A percentile compares a stretch with the other conserved stretches of the same genome.
phyloP scores from a whole-genome alignment of 768 basidiomycete species.

The Naematelia encephala region DNA sequence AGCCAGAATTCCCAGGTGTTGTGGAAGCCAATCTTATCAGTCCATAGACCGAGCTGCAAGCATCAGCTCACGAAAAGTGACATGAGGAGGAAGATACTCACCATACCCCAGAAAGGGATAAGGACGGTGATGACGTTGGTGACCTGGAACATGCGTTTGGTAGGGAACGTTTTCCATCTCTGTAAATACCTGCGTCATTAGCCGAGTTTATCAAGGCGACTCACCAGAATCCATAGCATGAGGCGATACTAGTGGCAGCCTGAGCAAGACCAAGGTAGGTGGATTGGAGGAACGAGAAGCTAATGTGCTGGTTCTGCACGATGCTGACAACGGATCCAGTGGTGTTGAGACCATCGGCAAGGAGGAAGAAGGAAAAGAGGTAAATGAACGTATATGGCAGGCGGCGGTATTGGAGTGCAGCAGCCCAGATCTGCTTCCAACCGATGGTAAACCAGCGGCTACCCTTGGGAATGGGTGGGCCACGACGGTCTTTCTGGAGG shows the following conservation, averaged over 20 bases:
- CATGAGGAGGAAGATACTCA: not conserved
- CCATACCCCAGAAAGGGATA: slow-evolving; percentile 63
- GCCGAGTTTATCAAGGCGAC: not conserved
- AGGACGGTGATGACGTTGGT: slow-evolving; percentile 73
- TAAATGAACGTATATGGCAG: slow-evolving; percentile 72
- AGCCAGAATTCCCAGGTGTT: slow-evolving; percentile 68
- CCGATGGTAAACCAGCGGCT: slow-evolving; percentile 63
- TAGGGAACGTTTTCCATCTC: slow-evolving; percentile 60
- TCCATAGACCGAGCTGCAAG: slow-evolving; percentile 67
- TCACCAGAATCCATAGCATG: slow-evolving; percentile 60
- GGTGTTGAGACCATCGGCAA: slow-evolving; percentile 74
- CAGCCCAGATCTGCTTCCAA: slow-evolving; percentile 64
- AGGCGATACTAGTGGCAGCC: slow-evolving; percentile 65
- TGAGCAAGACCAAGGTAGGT: slow-evolving; percentile 75
- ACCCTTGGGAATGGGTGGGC: slow-evolving; percentile 60
- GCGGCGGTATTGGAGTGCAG: slow-evolving; percentile 62
- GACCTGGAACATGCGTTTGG: slow-evolving; percentile 56
- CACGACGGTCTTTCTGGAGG: slow-evolving; percentile 65
- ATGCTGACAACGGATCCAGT: slow-evolving; percentile 71
- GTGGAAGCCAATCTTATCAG: slow-evolving; percentile 72
- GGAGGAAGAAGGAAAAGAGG: slow-evolving; percentile 70
- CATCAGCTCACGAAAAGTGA: slow-evolving; percentile 57
- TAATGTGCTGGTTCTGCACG: slow-evolving; percentile 67
- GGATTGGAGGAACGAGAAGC: slow-evolving; percentile 74
- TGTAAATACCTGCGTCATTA: slow-evolving; percentile 59